These are phyloP conservation scores for Mycena rosella DNA, from an alignment of 768 basidiomycete genomes.

Conservation along the genomic window DNA sequence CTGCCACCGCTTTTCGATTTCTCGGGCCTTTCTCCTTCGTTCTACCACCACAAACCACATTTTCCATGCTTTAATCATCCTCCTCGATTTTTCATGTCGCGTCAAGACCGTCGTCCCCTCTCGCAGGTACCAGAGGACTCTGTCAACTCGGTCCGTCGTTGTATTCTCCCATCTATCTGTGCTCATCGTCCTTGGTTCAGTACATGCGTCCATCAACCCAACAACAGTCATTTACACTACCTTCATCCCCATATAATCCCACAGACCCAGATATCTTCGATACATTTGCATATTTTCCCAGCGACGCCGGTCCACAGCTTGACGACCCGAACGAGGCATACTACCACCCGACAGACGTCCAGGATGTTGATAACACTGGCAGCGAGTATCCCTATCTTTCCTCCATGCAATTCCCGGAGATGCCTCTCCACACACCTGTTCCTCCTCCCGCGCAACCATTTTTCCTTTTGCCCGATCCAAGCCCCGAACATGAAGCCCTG, in stretches of 20 bases:
- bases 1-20: not conserved
- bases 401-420: conserved; percentile 8
- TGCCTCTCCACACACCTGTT: conserved; percentile 3
- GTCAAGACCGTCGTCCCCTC: conserved; percentile 39
- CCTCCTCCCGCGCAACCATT: not conserved
- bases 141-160: conserved; percentile 30
- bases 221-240: conserved; percentile 27
- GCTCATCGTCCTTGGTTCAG: conserved; percentile 8
- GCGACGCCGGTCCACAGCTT: conserved; percentile 1
- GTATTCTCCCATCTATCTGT: not conserved
- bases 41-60: conserved; percentile 17
- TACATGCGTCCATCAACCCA: conserved; percentile 21
- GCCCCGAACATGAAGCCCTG: conserved; percentile 1
- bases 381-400: conserved; percentile 13
- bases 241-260: conserved; percentile 28
- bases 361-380: conserved; percentile 4
- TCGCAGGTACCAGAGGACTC: conserved; percentile 37
- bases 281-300: conserved; percentile 26
- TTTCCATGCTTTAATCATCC: conserved; percentile 22
- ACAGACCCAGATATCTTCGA: conserved; percentile 19
- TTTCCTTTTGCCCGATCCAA: not conserved
- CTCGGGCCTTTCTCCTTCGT: conserved; percentile 4
- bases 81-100: conserved; percentile 14
- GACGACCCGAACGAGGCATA: conserved; percentile 6
- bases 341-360: conserved; percentile 7